Evolutionary conservation across 2,329 filamentous ascomycete species (phyloP), one percentile per base, ranked within the genome.

Genomic region (Kalmusia sp.): DNA sequence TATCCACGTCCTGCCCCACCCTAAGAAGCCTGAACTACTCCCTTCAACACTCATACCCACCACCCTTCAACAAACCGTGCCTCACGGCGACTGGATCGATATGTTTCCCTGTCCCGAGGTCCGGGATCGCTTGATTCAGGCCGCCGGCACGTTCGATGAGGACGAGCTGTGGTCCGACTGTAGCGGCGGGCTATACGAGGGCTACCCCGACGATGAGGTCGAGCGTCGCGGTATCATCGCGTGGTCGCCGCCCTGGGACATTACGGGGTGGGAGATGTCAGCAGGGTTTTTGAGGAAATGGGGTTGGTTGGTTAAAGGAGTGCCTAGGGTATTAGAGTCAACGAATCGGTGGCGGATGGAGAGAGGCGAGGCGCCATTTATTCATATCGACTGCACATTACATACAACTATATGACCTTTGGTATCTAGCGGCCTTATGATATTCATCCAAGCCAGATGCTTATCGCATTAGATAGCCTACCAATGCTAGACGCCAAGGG

Each of bases 21-120:
- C 45, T 19, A 25, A 34, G 24, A 38, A 25, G 11, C 50, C 49
- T n/a, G 25, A 17, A 9, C 33, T 34, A 15, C 37, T 52, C 24
- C 55, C 48, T 8, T 35, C 37, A 12, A 17, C 39, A 19, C 82
- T 82, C 73, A 78, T 72, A 34, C 83, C 83, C 12, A 85, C 82
- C 1, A 41, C 66, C 8, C 73, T 77, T 0, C 84, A 85, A 61
- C 62, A 76, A 9, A 60, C 73, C 2, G 66, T 82, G 12, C 78
- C 80, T 1, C 83, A 86, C 55, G 82, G 84, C 55, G 82, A 83
- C 2, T 57, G 84, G 14, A 67, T 86, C 17, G 83, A 86, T 62
- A 69, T 86, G 28, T 64, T 86, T 1, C 83, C 83, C 1, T 85
- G 82, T 82, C 81, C 84, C 1, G 68, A 61, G 24, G 78, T 79